Conservation (phyloP, 495 filamentous ascomycete species). For the Aspergillus carlsbadensis region DNA sequence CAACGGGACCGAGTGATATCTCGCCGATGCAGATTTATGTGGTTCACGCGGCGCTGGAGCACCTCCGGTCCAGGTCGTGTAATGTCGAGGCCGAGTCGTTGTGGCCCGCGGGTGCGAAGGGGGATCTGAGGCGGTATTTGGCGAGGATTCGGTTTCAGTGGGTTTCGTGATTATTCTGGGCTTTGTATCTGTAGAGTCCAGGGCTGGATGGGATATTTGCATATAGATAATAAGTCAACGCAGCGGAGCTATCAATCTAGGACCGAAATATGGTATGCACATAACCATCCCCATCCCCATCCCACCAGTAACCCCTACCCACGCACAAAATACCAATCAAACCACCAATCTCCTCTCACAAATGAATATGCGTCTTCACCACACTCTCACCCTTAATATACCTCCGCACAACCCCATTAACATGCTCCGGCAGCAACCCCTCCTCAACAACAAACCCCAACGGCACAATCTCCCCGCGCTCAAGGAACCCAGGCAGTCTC, state of each 20-base stretch:
- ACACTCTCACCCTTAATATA: constrained; percentile 6
- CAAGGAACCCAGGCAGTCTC: constrained; percentile 21
- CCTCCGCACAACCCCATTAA: constrained; percentile 6
- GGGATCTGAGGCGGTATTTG: neutral
- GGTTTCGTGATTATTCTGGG: neutral
- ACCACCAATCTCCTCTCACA: neutral
- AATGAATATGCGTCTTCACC: constrained; percentile 12
- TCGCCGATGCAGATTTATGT: constrained; percentile 6
- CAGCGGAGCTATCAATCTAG: too few relatives aligned
- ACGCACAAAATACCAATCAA: neutral
- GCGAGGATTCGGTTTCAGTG: neutral
- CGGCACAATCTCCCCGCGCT: constrained; percentile 21
- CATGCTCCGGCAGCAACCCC: constrained; percentile 3
- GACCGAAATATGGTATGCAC: too few relatives aligned
- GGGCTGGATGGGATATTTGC: too few relatives aligned
- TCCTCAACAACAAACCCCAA: constrained; percentile 11
- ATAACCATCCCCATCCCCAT: too few relatives aligned
- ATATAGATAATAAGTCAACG: too few relatives aligned
- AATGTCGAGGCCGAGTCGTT: neutral
- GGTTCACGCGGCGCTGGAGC: neutral
- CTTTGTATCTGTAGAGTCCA: neutral
- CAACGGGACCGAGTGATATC: neutral
- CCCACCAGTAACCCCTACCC: neutral
- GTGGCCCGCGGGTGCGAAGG: neutral
- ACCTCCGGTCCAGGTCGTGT: neutral